Conservation (phyloP, 345 rosid genomes). For the Carallia brachiata region DNA sequence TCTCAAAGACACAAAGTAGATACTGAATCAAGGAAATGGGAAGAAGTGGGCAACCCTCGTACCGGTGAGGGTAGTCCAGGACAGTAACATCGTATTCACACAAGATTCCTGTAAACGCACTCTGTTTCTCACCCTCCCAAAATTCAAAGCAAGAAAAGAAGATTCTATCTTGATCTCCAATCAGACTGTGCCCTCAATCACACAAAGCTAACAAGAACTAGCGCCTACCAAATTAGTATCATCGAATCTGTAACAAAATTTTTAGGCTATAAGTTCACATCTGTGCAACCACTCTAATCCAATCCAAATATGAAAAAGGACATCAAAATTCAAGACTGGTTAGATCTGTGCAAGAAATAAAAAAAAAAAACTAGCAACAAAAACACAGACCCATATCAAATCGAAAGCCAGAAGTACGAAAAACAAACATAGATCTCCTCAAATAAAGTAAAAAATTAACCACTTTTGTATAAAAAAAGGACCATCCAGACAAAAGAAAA, state of each 20-base stretch:
- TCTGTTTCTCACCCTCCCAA: slow-evolving; percentile 77
- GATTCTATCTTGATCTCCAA: slow-evolving; percentile 27
- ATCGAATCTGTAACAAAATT: slow-evolving; percentile 13
- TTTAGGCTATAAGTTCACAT: neutral
- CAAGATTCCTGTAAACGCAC: slow-evolving; percentile 64
- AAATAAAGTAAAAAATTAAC: neutral
- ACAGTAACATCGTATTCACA: slow-evolving; percentile 82
- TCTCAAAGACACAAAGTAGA: slow-evolving; percentile 82
- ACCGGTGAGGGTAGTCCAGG: slow-evolving; percentile 87
- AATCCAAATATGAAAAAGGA: too few relatives aligned
- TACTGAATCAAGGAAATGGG: slow-evolving; percentile 84
- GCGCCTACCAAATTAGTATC: slow-evolving; percentile 1
- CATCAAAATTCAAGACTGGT: too few relatives aligned
- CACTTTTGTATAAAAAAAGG: neutral
- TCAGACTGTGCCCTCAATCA: neutral
- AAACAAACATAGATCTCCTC: neutral
- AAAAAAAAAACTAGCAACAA: neutral
- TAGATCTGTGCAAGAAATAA: too few relatives aligned
- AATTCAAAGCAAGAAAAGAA: slow-evolving; percentile 76
- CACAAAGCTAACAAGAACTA: slow-evolving; percentile 7
- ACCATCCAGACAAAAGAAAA: neutral
- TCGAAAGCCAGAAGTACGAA: neutral
- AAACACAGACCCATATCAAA: neutral
- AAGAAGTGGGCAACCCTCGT: too few relatives aligned
- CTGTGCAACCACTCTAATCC: too few relatives aligned